These are phyloP conservation scores for Cetraspora pellucida DNA, from an alignment of 192 early-diverging fungal genomes.

Conservation along the genomic window DNA sequence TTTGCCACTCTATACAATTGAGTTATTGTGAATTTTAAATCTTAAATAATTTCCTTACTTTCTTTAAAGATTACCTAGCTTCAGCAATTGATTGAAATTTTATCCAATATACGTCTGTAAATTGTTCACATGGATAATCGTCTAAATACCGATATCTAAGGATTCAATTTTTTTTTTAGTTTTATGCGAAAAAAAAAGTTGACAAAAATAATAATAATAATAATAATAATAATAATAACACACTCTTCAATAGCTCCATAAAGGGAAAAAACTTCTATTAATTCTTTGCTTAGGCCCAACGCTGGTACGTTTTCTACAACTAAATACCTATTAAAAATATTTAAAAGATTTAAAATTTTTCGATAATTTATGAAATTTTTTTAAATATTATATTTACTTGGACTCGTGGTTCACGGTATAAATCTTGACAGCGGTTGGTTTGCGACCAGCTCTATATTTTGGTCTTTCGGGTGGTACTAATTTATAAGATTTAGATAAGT, in stretches of 20 bases:
- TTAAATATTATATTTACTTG: not conserved
- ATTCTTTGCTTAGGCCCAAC: slow-evolving; percentile 28
- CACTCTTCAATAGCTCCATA: slow-evolving; percentile 38
- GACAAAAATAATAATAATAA: not conserved
- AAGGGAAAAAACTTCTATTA: slow-evolving; percentile 28
- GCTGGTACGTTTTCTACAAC: slow-evolving; percentile 36
- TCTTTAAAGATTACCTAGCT: slow-evolving; percentile 31
- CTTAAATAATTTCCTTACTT: not conserved
- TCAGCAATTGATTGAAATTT: slow-evolving; percentile 33
- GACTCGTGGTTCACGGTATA: slow-evolving; percentile 37
- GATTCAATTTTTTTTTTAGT: not conserved
- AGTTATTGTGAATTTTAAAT: not conserved
- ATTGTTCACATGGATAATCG: slow-evolving; percentile 36
- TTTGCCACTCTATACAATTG: slow-evolving; percentile 36
- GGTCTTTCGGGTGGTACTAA: slow-evolving; percentile 30
- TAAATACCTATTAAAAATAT: slow-evolving; percentile 30
- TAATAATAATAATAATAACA: not conserved
- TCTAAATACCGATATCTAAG: slow-evolving; percentile 32
- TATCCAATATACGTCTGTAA: slow-evolving; percentile 39
- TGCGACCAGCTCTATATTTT: slow-evolving; percentile 35
- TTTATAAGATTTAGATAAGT: no score
- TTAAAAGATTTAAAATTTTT: not conserved
- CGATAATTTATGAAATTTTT: not conserved
- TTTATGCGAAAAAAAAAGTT: not conserved
- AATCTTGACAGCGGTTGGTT: slow-evolving; percentile 35